Conservation (phyloP, 164 flowering plant species). For the Kingdonia uniflora region DNA sequence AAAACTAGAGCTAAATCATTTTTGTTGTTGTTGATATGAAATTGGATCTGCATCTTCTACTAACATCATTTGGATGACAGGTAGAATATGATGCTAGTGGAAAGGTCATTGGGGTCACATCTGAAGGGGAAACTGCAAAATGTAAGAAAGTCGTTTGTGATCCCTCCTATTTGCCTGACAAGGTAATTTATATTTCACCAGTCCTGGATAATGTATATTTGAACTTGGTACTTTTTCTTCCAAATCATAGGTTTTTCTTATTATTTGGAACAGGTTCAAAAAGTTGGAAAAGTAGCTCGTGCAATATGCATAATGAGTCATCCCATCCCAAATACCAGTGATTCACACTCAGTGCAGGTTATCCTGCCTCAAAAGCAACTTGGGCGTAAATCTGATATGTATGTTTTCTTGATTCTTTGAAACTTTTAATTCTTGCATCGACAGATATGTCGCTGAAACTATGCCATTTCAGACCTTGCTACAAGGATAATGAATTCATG, state of each 20-base stretch:
- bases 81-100: conserved; percentile 76
- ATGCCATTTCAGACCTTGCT: too few species aligned
- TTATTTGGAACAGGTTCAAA: conserved; percentile 44
- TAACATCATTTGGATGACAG: too few species aligned
- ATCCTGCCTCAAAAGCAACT: conserved; percentile 97
- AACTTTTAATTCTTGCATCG: too few species aligned
- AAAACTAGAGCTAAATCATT: too few species aligned
- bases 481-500: too few species aligned
- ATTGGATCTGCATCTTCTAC: too few species aligned
- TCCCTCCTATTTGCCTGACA: conserved; percentile 83
- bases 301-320: conserved; percentile 97
- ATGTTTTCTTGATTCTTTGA: conserved; percentile 14
- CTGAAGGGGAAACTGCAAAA: conserved; percentile 96
- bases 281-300: conserved; percentile 88
- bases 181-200: conserved; percentile 28
- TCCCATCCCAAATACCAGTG: conserved; percentile 79
- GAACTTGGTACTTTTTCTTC: too few species aligned
- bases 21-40: too few species aligned
- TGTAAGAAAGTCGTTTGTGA: conserved; percentile 98
- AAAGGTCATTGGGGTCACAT: conserved; percentile 79
- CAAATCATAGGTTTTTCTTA: background rate
- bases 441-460: too few species aligned
- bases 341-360: conserved; percentile 86
- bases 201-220: background rate
- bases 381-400: conserved; percentile 95